These are phyloP conservation scores for Pinguiococcus pyrenoidosus DNA, from an alignment of 108 stramenopile genomes.

Conservation along the genomic window DNA sequence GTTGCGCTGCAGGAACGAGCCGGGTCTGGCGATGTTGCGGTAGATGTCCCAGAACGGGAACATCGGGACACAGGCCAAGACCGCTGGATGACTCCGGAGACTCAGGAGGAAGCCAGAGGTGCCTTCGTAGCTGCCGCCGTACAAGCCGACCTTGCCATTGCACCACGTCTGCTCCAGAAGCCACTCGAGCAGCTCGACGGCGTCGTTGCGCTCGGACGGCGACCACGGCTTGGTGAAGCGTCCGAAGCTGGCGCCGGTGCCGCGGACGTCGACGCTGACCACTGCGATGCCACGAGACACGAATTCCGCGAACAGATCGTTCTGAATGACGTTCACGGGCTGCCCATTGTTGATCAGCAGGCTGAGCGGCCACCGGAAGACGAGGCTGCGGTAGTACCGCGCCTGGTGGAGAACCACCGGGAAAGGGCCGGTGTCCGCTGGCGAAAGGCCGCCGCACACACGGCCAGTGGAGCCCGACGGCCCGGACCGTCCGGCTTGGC, in stretches of 20 bases:
- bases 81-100: too few species aligned
- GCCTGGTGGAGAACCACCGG: background rate
- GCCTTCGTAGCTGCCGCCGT: slow-evolving; percentile 14
- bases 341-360: slow-evolving; percentile 9
- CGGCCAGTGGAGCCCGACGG: slow-evolving; percentile 14
- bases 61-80: slow-evolving; percentile 13
- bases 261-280: slow-evolving; percentile 14
- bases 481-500: background rate
- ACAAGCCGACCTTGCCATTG: slow-evolving; percentile 7
- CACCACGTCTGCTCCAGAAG: slow-evolving; percentile 10
- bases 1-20: slow-evolving; percentile 13
- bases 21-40: slow-evolving; percentile 13
- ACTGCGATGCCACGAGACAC: slow-evolving; percentile 7
- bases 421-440: background rate
- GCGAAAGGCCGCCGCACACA: background rate
- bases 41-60: slow-evolving; percentile 17
- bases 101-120: slow-evolving; percentile 14
- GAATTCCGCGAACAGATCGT: slow-evolving; percentile 9
- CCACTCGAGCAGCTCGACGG: slow-evolving; percentile 18
- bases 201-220: slow-evolving; percentile 1
- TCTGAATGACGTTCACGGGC: slow-evolving; percentile 7
- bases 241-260: slow-evolving; percentile 18
- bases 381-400: slow-evolving; percentile 7
- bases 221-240: background rate
- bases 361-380: slow-evolving; percentile 11